phyloP scores from a whole-genome alignment of 257 asterid species.

The Verbascum thapsus region DNA sequence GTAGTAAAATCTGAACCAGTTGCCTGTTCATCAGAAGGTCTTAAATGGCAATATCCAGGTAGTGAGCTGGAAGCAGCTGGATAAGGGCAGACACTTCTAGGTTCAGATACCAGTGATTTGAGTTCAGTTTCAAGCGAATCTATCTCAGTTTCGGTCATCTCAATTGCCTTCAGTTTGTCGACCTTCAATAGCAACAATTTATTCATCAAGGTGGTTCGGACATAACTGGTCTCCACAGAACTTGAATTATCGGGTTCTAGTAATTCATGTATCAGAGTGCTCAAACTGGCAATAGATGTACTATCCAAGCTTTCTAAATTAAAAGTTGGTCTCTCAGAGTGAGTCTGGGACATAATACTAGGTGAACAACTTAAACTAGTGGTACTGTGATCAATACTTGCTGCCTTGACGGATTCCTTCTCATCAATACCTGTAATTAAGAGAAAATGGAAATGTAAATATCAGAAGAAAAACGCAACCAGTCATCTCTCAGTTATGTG shows the following conservation, averaged over 20 bases:
- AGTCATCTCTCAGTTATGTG: background rate
- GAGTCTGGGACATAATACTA: slow-evolving; percentile 45
- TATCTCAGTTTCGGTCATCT: slow-evolving; percentile 79
- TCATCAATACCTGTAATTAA: slow-evolving; percentile 70
- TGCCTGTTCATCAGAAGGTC: slow-evolving; percentile 51
- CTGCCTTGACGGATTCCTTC: slow-evolving; percentile 54
- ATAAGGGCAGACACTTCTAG: slow-evolving; percentile 34
- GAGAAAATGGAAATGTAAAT: slow-evolving; percentile 27
- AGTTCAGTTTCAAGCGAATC: slow-evolving; percentile 87
- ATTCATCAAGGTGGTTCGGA: slow-evolving; percentile 59
- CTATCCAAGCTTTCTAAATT: slow-evolving; percentile 72
- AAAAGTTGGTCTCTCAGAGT: slow-evolving; percentile 52
- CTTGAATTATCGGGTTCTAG: slow-evolving; percentile 59
- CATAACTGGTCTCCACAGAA: slow-evolving; percentile 54
- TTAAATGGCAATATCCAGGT: slow-evolving; percentile 40
- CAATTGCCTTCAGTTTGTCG: slow-evolving; percentile 69
- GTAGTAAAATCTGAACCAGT: slow-evolving; percentile 40
- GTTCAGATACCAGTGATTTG: slow-evolving; percentile 51
- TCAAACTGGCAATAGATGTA: slow-evolving; percentile 57
- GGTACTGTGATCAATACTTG: slow-evolving; percentile 41
- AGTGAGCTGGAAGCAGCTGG: slow-evolving; percentile 51
- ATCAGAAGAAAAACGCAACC: slow-evolving; percentile 3
- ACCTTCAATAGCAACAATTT: slow-evolving; percentile 75
- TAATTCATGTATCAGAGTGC: slow-evolving; percentile 61
- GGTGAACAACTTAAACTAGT: slow-evolving; percentile 59